These are phyloP conservation scores for Nakaseomyces delphensis DNA, from an alignment of 1,139 yeast genomes.

Conservation along the genomic window DNA sequence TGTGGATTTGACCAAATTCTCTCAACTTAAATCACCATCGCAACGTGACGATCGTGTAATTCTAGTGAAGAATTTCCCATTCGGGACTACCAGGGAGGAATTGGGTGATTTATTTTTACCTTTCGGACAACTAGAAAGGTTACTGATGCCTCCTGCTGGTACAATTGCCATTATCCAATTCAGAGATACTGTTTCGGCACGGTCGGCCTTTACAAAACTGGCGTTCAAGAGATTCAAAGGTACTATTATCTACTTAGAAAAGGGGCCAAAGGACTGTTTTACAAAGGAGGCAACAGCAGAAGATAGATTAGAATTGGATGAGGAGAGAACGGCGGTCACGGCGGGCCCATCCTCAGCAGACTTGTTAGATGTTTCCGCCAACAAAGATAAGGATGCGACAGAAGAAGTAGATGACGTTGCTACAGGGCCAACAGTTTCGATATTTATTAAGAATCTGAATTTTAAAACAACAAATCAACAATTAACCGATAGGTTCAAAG, in stretches of 20 bases:
- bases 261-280: conserved; percentile 84
- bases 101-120: conserved; percentile 71
- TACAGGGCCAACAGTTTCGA: conserved; percentile 71
- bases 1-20: conserved; percentile 70
- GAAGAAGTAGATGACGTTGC: conserved; percentile 37
- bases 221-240: conserved; percentile 84
- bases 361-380: conserved; percentile 32
- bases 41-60: conserved; percentile 78
- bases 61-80: conserved; percentile 83
- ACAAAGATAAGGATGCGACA: conserved; percentile 26
- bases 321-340: conserved; percentile 34
- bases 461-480: conserved; percentile 62
- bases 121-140: conserved; percentile 70
- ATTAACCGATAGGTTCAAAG: conserved; percentile 53
- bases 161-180: conserved; percentile 94
- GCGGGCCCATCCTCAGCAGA: conserved; percentile 39
- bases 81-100: conserved; percentile 72
- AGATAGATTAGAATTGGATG: conserved; percentile 24
- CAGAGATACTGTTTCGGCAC: conserved; percentile 72
- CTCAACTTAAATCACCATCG: conserved; percentile 36
- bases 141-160: conserved; percentile 94
- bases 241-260: conserved; percentile 78
- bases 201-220: conserved; percentile 80
- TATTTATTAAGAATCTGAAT: conserved; percentile 86
- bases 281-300: conserved; percentile 42